Base-by-base conservation (phyloP, 768 basidiomycete species). In the Cystofilobasidium ferigula region DNA sequence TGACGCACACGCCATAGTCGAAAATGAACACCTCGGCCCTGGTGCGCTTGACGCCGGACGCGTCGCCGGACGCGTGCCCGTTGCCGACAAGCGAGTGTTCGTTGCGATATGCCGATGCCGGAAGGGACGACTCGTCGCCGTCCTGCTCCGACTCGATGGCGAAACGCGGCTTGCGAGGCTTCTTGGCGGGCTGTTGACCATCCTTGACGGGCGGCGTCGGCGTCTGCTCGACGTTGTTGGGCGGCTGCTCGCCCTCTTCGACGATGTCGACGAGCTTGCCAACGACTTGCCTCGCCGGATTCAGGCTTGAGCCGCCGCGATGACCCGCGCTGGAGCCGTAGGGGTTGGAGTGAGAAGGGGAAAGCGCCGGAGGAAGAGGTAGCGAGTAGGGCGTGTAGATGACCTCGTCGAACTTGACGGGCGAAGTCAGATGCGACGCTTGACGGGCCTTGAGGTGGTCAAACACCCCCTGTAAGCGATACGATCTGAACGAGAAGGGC, bases 11-110 rank as follows among this genome's bases (percentile, higher is more conserved):
- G 16, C 93, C 93, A 73, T 94, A 95, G 69, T 86, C 83, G 76
- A 95, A 97, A 70, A 95, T 77, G 75, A 94, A 95, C 62, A 95
- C 87, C 76, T 95, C 93, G 12, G 88, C 87, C 69, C 86, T 85
- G 36, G 81, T 81, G 7, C 84, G 80, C 54, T 71, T 69, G 18
- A 63, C 63, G 1, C 48, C 62, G 18, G 9, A 9, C 14, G 45
- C 22, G 34, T 71, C 69, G 26, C n/a, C n/a, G n/a, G n/a, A n/a
- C n/a, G 14, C 45, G 45, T 47, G 10, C 6, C 45, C 45, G 45
- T 45, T 45, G 43, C 14, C 45, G 14, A 16, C 9, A 5, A 16
- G 16, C 45, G 45, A 47, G 45, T 47, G 45, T n/a, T 47, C 45
- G 45, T 12, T 7, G 22, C 22, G 24, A n/a, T 4, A 47, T 5